These are phyloP conservation scores for Fusarium tjaetaba DNA, from an alignment of 2,329 filamentous ascomycete species.

Conservation along the genomic window DNA sequence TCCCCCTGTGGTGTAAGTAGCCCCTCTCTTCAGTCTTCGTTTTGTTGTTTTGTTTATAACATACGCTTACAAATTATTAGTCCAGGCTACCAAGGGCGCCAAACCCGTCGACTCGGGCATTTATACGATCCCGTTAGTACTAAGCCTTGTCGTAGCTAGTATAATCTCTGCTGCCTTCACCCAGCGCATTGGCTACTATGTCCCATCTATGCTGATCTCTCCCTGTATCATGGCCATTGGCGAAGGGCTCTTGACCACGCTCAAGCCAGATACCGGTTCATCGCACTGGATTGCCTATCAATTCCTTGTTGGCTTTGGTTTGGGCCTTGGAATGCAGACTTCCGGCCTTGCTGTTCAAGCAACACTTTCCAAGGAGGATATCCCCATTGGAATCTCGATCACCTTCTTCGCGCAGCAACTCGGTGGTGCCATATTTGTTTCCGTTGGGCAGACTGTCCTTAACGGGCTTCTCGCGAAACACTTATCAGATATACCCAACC, in stretches of 20 bases:
- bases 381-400: constrained; percentile 65
- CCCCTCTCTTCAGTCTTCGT: neutral
- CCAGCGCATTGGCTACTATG: constrained; percentile 68
- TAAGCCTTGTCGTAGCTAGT: constrained; percentile 64
- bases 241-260: constrained; percentile 67
- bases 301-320: constrained; percentile 66
- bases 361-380: constrained; percentile 60
- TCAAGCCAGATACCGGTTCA: constrained; percentile 57
- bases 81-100: constrained; percentile 66
- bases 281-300: constrained; percentile 69
- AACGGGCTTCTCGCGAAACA: constrained; percentile 56
- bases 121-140: constrained; percentile 65
- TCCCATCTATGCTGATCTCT: constrained; percentile 63
- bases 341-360: constrained; percentile 66
- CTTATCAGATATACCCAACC: constrained; percentile 53
- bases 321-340: constrained; percentile 69
- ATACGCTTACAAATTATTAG: constrained; percentile 44
- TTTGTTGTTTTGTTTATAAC: neutral
- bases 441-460: constrained; percentile 65
- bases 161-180: constrained; percentile 60
- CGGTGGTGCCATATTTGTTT: constrained; percentile 67
- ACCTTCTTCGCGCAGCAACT: constrained; percentile 69
- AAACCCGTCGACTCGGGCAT: constrained; percentile 65
- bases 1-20: constrained; percentile 65
- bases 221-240: constrained; percentile 62